Evolutionary conservation across 352 stramenopile species (phyloP), one percentile per base, ranked within the genome.

Genomic region (Lagenidium sp.): DNA sequence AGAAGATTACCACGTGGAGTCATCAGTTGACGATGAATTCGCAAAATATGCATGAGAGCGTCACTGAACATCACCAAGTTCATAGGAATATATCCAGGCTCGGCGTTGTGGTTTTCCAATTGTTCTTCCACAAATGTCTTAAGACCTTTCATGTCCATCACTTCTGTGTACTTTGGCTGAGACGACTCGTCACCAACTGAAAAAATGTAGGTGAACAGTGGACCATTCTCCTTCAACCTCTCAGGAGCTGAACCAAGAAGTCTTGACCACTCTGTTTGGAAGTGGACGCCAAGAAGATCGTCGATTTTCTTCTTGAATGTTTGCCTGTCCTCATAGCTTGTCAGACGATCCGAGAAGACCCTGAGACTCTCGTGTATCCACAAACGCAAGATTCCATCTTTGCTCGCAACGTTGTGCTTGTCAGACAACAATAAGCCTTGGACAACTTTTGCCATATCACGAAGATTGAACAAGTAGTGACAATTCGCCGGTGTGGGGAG

Each of bases 61-160:
- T 97, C 88, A 15, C 88, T 78, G 49, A 95, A 96, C 62, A 96
- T 83, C 15, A 96, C 85, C 12, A 96, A 61, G 32, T 94, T 90
- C 82, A 96, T 95, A 1, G 81, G 79, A 2, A 94, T 54, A 25
- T 89, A 87, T 0, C 85, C 85, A 13, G 81, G 77, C 36, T 95
- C 83, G 4, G 88, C 78, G 41, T 95, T 95, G 60, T 97, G 88
- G 40, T 95, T 92, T 41, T 96, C 84, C 11, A 95, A 63, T 36
- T 92, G 83, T 41, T 97, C 85, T 49, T 96, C 84, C 0, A 96
- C 65, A 38, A 94, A 91, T 25, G 55, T 63, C 59, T 96, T 95
- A 16, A 97, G 67, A 49, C 65, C 50, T 36, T 86, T 86, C 55
- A 95, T 77, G 34, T 97, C 86, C 42, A 72, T 69, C 4, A 92